Conservation (phyloP, 1,284 basidiomycete species). For the Papiliotrema nemorosa region DNA sequence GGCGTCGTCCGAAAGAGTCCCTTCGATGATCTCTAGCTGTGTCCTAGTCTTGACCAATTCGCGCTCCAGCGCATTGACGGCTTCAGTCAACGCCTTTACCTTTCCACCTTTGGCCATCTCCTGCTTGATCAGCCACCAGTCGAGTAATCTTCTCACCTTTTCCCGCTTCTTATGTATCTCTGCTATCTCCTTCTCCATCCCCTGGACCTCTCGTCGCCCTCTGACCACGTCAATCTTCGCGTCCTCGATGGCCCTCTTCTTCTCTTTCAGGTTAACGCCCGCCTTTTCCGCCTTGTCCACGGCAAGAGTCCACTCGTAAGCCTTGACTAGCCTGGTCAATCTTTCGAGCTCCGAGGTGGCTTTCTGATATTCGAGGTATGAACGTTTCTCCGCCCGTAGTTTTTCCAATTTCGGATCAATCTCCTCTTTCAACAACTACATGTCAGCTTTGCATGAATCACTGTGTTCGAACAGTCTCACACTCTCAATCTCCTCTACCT, state of each 20-base stretch:
- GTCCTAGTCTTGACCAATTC: conserved; percentile 82
- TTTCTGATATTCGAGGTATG: conserved; percentile 89
- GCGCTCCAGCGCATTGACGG: conserved; percentile 75
- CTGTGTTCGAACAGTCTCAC: conserved; percentile 29
- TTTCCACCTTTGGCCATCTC: conserved; percentile 70
- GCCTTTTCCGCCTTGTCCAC: conserved; percentile 57
- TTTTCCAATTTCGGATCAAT: conserved; percentile 93
- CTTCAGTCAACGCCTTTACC: conserved; percentile 71
- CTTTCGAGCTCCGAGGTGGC: conserved; percentile 82
- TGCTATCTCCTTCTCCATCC: conserved; percentile 59
- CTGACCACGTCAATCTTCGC: conserved; percentile 47
- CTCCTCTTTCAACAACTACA: conserved; percentile 72
- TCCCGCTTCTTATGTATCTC: conserved; percentile 62
- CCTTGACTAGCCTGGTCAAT: conserved; percentile 76
- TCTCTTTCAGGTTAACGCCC: conserved; percentile 40
- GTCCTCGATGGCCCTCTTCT: conserved; percentile 34
- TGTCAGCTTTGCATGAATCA: not conserved
- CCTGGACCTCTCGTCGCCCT: conserved; percentile 53
- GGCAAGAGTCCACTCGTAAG: conserved; percentile 82
- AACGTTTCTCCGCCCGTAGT: conserved; percentile 83
- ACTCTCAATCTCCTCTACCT: conserved; percentile 81
- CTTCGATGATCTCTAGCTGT: conserved; percentile 77
- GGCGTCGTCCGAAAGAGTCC: conserved; percentile 76
- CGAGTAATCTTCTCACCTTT: conserved; percentile 43
- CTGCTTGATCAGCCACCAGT: conserved; percentile 19